Base-by-base conservation (phyloP, 2,329 filamentous ascomycete species). In the Penicillium sp. region DNA sequence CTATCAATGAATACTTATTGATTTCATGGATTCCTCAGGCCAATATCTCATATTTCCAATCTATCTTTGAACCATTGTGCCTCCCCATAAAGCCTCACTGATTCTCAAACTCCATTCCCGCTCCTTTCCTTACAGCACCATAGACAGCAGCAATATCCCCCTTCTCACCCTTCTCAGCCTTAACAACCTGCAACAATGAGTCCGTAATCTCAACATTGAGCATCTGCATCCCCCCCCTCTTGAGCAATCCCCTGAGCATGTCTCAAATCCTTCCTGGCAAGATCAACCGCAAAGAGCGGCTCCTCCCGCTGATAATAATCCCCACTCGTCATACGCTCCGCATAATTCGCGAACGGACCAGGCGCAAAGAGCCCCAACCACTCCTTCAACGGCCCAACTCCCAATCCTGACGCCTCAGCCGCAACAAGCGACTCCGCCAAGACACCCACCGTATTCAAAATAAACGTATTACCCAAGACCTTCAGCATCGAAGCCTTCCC, bases 121-220 rank as follows among this genome's bases (percentile, higher is more conserved):
- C 83, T 68, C 91, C 87, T 74, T 87, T 78, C 64, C 91, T 83
- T 51, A 89, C 85, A 2, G 87, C 87, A 0, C 91, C 91, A 74
- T 96, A 96, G 35, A 96, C 87, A 10, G 83, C 87, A 2, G 89
- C 87, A 69, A 96, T 84, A 72, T 96, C 92, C 0, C 90, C 91
- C 61, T 80, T 84, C 41, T 81, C 79, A 0, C 90, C 90, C 44
- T 79, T 76, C 57, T 91, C 80, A 54, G 86, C 83, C 71, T 90
- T 87, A 2, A 96, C 85, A 53, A 78, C 75, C 51, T 80, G 79
- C 63, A 96, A 72, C 70, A 94, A 88, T 27, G 74, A 78, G 72
- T 92, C 87, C 1, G 80, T 87, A 3, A 87, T 78, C 71, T 89
- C 84, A 1, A 88, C 75, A 59, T 84, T 86, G 56, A 77, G 81